Conservation (phyloP, 345 rosid genomes). For the Aegle marmelos region DNA sequence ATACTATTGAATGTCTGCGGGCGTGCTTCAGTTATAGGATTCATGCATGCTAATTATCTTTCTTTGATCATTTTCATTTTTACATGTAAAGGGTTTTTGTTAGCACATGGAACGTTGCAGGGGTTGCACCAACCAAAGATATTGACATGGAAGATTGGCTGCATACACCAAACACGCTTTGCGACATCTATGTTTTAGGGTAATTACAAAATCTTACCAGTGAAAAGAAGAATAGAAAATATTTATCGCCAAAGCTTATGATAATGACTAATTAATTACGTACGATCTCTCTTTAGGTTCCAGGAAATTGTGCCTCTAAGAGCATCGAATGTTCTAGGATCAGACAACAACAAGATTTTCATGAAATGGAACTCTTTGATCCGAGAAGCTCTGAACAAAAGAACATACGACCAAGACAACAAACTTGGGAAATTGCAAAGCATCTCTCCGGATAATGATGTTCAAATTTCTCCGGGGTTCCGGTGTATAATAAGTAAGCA, state of each 20-base stretch:
- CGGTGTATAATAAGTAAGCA: slow-evolving; percentile 66
- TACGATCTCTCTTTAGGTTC: slow-evolving; percentile 37
- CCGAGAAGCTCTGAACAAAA: slow-evolving; percentile 52
- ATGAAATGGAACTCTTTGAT: slow-evolving; percentile 70
- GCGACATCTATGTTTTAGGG: slow-evolving; percentile 88
- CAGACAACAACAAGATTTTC: slow-evolving; percentile 45
- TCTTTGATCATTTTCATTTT: background rate
- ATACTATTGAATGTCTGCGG: background rate
- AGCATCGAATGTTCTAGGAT: slow-evolving; percentile 59
- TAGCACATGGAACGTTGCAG: slow-evolving; percentile 93
- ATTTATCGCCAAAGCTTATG: background rate
- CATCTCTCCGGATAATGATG: slow-evolving; percentile 16
- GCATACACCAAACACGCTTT: slow-evolving; percentile 34
- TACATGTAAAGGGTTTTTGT: slow-evolving; percentile 48
- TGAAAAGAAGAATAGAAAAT: background rate
- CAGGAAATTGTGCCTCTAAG: slow-evolving; percentile 77
- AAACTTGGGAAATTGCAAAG: background rate
- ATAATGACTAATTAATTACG: background rate
- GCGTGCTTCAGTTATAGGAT: background rate
- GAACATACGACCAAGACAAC: background rate
- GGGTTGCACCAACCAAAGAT: slow-evolving; percentile 57
- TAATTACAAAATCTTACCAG: slow-evolving; percentile 17
- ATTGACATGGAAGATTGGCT: slow-evolving; percentile 68
- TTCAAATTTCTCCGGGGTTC: slow-evolving; percentile 26
- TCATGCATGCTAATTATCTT: background rate